Evolutionary conservation across 768 basidiomycete genomes (phyloP), one percentile per base, ranked within the genome.

Genomic region (Naematelia encephala): DNA sequence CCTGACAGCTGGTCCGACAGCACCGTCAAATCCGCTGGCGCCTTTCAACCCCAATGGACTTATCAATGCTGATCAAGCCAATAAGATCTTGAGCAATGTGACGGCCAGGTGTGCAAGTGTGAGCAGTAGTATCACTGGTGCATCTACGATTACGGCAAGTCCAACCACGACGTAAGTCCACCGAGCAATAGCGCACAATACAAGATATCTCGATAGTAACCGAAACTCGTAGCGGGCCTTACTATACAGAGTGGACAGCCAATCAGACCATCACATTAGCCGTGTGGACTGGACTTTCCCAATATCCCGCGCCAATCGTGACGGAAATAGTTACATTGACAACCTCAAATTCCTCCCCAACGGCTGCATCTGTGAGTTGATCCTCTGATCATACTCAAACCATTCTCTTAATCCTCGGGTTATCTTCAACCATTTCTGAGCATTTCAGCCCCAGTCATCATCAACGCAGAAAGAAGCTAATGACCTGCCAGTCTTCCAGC

Each of bases 101-200:
- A 54, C 61, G 21, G 48, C 46, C 3, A 49, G 23, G 26, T 61
- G 60, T 39, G 3, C 26, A 1, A 23, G 29, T 14, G 43, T 34
- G 4, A 53, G 43, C 22, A 54, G 21, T 27, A 2, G 28, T 30
- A 4, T 56, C 4, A 51, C 29, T 19, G 49, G 58, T 19, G 54
- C 23, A 1, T 14, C 34, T 2, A 59, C 22, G 10, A 34, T 59
- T 27, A 63, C 58, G 4, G 62, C 62, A 22, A 25, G 28, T n/a
- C 42, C 62, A 13, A 63, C 62, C 16, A 63, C 54, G 0, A 63
- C 62, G 58, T 63, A 21, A 51, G 58, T 56, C n/a, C 22, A n/a
- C n/a, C n/a, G n/a, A n/a, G n/a, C n/a, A n/a, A n/a, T n/a, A n/a
- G n/a, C n/a, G n/a, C n/a, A n/a, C 8, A 13, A 22, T 19, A n/a